Evolutionary conservation across 148 eudicot species (phyloP).

Genomic region (Polygonum maritimum): DNA sequence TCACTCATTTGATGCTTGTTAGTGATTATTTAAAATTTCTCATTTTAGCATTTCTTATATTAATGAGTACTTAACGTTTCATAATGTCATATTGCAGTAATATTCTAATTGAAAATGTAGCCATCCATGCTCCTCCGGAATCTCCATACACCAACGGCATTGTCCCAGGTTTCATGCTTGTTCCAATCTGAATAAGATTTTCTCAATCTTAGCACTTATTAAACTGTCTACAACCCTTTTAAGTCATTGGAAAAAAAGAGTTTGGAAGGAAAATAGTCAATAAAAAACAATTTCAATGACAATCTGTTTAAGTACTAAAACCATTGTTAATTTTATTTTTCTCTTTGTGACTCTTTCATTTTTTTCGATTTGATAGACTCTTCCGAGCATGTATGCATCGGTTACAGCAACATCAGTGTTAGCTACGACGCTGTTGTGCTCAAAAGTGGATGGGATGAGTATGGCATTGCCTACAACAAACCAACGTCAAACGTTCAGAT

Average conservation of each 20-base stretch:
- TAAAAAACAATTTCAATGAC: too few species aligned
- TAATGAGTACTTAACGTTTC: background rate
- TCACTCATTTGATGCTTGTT: background rate
- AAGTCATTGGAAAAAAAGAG: too few species aligned
- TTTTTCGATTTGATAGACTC: slow-evolving; percentile 32
- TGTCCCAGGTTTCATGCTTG: slow-evolving; percentile 38
- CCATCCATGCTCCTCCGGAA: slow-evolving; percentile 28
- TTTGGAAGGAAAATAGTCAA: too few species aligned
- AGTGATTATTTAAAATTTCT: background rate
- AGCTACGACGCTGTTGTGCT: slow-evolving; percentile 48
- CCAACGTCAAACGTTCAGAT: slow-evolving; percentile 41
- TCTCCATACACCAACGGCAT: slow-evolving; percentile 48
- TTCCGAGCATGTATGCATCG: slow-evolving; percentile 50
- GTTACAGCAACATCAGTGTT: slow-evolving; percentile 49
- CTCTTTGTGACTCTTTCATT: background rate
- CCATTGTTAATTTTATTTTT: background rate
- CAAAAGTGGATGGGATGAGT: slow-evolving; percentile 75
- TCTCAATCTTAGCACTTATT: too few species aligned
- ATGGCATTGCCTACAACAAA: slow-evolving; percentile 41
- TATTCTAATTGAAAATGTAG: slow-evolving; percentile 44
- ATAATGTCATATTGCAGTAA: slow-evolving; percentile 26
- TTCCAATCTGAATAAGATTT: background rate
- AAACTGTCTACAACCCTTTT: too few species aligned
- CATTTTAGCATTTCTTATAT: background rate
- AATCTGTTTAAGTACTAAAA: too few species aligned